Conservation (phyloP, 441 rosid genomes). For the Arabidopsis lyrata region DNA sequence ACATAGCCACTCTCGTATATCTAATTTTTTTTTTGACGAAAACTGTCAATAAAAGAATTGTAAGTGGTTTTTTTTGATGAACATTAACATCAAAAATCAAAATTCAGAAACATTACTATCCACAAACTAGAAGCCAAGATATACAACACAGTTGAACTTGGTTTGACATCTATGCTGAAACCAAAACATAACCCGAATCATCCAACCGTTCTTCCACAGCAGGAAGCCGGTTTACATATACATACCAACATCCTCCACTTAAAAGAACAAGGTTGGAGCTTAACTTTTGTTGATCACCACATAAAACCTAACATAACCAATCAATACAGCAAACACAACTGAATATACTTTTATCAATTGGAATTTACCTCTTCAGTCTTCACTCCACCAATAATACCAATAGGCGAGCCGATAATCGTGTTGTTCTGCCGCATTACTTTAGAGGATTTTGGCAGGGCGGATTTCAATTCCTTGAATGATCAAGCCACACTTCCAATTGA, state of each 20-base stretch:
- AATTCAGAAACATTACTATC: too few species aligned
- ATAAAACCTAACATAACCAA: background rate
- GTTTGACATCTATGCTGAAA: background rate
- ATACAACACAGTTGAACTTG: too few species aligned
- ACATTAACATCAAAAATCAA: background rate
- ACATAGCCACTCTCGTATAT: too few species aligned
- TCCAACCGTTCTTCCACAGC: constrained; percentile 28
- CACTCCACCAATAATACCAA: background rate
- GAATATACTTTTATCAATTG: background rate
- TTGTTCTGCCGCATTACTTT: background rate
- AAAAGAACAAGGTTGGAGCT: background rate
- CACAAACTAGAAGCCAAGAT: too few species aligned
- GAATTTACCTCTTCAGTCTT: background rate
- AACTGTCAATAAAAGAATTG: too few species aligned
- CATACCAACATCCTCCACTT: background rate
- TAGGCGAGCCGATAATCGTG: background rate
- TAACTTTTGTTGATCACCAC: background rate
- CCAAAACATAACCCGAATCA: background rate
- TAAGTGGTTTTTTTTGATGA: too few species aligned
- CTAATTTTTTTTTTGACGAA: too few species aligned
- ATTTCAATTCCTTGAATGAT: constrained; percentile 15
- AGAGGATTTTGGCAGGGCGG: background rate
- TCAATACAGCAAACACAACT: background rate
- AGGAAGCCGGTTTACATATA: background rate
- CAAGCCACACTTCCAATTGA: background rate